These are phyloP conservation scores for Xylaria sp. DNA, from an alignment of 2,329 filamentous ascomycete species.

Conservation along the genomic window DNA sequence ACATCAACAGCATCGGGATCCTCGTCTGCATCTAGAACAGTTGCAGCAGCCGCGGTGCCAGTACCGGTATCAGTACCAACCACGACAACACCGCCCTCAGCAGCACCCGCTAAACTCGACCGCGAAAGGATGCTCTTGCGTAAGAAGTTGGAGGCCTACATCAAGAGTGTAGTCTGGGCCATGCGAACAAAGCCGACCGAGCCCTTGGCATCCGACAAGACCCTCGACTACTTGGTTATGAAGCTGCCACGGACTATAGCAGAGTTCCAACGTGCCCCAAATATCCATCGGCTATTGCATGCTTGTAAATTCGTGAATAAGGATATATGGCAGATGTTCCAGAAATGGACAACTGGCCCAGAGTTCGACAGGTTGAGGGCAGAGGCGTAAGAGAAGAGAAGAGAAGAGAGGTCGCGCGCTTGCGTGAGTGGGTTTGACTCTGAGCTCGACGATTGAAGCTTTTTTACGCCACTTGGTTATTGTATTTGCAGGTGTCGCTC, in stretches of 20 bases:
- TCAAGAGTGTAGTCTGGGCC: slow-evolving; percentile 10
- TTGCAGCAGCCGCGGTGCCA: no score
- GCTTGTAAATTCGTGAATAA: slow-evolving; percentile 9
- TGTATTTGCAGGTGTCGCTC: no score
- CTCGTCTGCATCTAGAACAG: not conserved
- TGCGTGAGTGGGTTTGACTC: no score
- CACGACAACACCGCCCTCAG: not conserved
- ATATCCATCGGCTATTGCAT: slow-evolving; percentile 1
- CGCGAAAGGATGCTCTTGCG: slow-evolving; percentile 1
- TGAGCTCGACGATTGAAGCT: no score
- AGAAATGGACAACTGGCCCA: slow-evolving; percentile 7
- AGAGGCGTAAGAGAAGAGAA: not conserved
- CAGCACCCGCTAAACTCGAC: not conserved
- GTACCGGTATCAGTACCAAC: no score
- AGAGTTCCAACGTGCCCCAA: slow-evolving; percentile 8
- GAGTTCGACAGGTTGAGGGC: not conserved
- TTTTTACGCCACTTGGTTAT: no score
- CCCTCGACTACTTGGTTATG: slow-evolving; percentile 2
- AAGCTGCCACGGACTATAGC: slow-evolving; percentile 7
- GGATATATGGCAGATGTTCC: slow-evolving; percentile 12
- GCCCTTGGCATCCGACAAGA: slow-evolving; percentile 5
- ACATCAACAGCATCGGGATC: not conserved
- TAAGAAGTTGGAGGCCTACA: slow-evolving; percentile 14
- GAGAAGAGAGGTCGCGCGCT: no score
- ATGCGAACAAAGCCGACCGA: slow-evolving; percentile 7